Percentiles rank a stretch among this genome's conserved stretches.
Conservation (phyloP, 2,329 filamentous ascomycete genomes). For the Keithomyces neogunnii region DNA sequence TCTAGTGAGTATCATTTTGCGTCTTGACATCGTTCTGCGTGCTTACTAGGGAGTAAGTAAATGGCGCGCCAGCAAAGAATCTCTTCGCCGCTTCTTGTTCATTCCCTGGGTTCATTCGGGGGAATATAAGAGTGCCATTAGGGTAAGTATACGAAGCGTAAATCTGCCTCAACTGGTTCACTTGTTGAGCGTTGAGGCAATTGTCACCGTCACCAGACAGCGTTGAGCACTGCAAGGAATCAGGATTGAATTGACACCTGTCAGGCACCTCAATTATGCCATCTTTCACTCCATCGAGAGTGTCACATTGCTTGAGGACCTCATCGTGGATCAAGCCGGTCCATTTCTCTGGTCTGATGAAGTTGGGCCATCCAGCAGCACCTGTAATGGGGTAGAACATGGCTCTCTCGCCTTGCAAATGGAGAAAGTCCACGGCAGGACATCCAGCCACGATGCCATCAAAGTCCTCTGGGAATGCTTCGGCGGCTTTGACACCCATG, state of each 20-base stretch:
- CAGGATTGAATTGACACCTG: constrained; percentile 34
- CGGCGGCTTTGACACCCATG: constrained; percentile 45
- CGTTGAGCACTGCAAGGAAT: constrained; percentile 32
- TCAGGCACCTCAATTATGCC: constrained; percentile 37
- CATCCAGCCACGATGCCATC: constrained; percentile 46
- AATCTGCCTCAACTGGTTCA: constrained; percentile 24
- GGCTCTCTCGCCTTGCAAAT: constrained; percentile 27
- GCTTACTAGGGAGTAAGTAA: constrained; percentile 11
- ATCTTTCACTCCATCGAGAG: constrained; percentile 37
- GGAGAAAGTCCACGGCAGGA: constrained; percentile 30
- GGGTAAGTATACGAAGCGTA: constrained; percentile 15
- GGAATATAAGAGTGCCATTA: constrained; percentile 29
- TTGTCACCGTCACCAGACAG: constrained; percentile 5
- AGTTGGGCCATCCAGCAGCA: constrained; percentile 21
- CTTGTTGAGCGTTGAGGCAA: constrained; percentile 35
- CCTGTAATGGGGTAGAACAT: constrained; percentile 32
- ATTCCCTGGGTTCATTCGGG: constrained; percentile 39
- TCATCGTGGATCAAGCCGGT: constrained; percentile 14
- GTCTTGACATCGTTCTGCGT: constrained; percentile 1
- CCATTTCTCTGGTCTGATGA: constrained; percentile 16
- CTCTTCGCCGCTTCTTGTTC: constrained; percentile 25
- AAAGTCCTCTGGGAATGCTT: constrained; percentile 47
- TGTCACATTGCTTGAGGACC: constrained; percentile 37
- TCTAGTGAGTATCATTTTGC: neutral
- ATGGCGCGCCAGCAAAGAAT: constrained; percentile 27